These are phyloP conservation scores for Candida arabinofermentans DNA, from an alignment of 805 yeast species.

Conservation along the genomic window DNA sequence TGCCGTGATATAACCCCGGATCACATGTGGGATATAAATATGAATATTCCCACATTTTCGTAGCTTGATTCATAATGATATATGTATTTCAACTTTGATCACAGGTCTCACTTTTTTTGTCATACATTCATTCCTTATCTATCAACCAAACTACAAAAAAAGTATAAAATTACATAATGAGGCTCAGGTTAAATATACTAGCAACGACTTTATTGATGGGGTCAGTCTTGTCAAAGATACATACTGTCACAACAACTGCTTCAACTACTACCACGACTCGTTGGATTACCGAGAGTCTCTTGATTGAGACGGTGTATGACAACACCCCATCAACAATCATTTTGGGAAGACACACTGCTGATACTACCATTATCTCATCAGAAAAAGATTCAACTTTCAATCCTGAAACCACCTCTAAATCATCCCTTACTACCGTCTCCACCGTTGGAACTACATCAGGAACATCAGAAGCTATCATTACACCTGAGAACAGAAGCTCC, in stretches of 20 bases:
- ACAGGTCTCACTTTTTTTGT: not conserved
- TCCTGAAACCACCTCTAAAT: not conserved
- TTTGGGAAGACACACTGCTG: conserved; percentile 10
- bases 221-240: conserved; percentile 3
- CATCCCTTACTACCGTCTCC: not conserved
- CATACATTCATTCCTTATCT: not conserved
- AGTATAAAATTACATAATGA: not conserved
- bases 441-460: not conserved
- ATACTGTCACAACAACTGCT: conserved; percentile 21
- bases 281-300: conserved; percentile 7
- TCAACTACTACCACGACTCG: conserved; percentile 29
- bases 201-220: not conserved
- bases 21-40: no score
- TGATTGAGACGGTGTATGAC: conserved; percentile 9
- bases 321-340: conserved; percentile 9
- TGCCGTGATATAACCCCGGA: no score
- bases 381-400: not conserved
- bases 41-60: no score
- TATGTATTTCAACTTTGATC: no score
- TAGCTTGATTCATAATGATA: no score
- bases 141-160: no score
- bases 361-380: not conserved
- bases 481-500: not conserved
- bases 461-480: not conserved
- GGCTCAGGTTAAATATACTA: not conserved